Percentiles rank a stretch among this genome's conserved stretches.
Conservation (phyloP, 2,329 filamentous ascomycete genomes). For the Alternaria incomplexa region DNA sequence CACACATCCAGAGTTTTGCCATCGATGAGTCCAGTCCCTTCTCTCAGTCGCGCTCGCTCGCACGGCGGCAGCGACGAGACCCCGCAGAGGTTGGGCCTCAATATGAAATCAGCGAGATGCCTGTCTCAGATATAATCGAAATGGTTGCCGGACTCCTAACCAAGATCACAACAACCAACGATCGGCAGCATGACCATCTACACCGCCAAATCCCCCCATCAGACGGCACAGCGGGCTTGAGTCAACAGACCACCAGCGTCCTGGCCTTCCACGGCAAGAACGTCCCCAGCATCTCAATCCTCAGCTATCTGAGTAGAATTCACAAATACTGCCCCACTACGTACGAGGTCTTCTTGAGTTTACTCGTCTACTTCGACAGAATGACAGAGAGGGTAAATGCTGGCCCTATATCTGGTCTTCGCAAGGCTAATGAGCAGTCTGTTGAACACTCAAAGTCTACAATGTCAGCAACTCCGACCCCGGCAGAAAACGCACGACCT, state of each 20-base stretch:
- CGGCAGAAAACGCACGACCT: conserved; percentile 25
- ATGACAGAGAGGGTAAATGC: conserved; percentile 98
- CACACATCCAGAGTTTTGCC: conserved; percentile 89
- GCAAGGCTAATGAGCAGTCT: conserved; percentile 57
- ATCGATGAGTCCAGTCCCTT: conserved; percentile 72
- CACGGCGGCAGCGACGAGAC: conserved; percentile 52
- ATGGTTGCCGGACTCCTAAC: conserved; percentile 97
- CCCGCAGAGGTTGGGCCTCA: conserved; percentile 61
- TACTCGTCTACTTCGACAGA: conserved; percentile 96
- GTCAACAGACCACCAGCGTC: conserved; percentile 72
- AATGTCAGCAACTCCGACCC: conserved; percentile 37
- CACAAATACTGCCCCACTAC: conserved; percentile 99
- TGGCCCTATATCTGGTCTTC: conserved; percentile 71
- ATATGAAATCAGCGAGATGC: conserved; percentile 98
- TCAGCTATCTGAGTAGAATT: conserved; percentile 93
- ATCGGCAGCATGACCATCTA: conserved; percentile 88
- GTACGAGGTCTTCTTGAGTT: conserved; percentile 94
- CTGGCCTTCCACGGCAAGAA: conserved; percentile 98
- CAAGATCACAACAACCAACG: conserved; percentile 97
- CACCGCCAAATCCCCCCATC: conserved; percentile 73
- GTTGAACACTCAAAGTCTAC: conserved; percentile 45
- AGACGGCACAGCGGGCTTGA: conserved; percentile 65
- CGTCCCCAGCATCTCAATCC: conserved; percentile 92
- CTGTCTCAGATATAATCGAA: conserved; percentile 95
- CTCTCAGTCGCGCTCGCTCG: conserved; percentile 54